Conservation (phyloP, 352 stramenopile genomes). For the Stramenopiles sp. region DNA sequence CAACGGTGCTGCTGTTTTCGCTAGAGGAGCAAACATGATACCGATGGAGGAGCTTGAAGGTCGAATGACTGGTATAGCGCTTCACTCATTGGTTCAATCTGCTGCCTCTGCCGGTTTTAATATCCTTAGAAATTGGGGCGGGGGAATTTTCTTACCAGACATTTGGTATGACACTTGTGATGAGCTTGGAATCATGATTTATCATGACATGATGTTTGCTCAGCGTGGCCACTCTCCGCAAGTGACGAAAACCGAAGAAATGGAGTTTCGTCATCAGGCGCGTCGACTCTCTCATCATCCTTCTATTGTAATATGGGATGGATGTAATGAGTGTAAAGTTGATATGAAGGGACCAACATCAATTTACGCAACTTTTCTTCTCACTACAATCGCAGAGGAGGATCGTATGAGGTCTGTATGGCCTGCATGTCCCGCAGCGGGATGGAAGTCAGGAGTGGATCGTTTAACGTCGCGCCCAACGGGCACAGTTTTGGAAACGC, state of each 20-base stretch:
- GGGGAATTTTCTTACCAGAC: constrained; percentile 54
- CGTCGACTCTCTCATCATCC: constrained; percentile 43
- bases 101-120: constrained; percentile 24
- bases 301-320: constrained; percentile 60
- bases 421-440: constrained; percentile 30
- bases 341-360: constrained; percentile 12
- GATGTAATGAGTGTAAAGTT: constrained; percentile 51
- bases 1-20: constrained; percentile 30
- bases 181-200: constrained; percentile 52
- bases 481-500: neutral
- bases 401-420: constrained; percentile 28
- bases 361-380: constrained; percentile 28
- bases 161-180: constrained; percentile 54
- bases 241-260: constrained; percentile 18
- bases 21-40: constrained; percentile 35
- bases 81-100: constrained; percentile 19
- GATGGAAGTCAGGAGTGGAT: constrained; percentile 28
- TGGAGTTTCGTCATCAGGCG: constrained; percentile 43
- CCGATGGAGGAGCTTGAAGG: constrained; percentile 36
- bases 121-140: constrained; percentile 55
- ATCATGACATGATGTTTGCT: constrained; percentile 70
- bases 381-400: constrained; percentile 26
- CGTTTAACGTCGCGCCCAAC: constrained; percentile 19
- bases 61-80: constrained; percentile 16
- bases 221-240: constrained; percentile 24